Conservation (phyloP, 2,329 filamentous ascomycete genomes). For the Penicillium sp. region DNA sequence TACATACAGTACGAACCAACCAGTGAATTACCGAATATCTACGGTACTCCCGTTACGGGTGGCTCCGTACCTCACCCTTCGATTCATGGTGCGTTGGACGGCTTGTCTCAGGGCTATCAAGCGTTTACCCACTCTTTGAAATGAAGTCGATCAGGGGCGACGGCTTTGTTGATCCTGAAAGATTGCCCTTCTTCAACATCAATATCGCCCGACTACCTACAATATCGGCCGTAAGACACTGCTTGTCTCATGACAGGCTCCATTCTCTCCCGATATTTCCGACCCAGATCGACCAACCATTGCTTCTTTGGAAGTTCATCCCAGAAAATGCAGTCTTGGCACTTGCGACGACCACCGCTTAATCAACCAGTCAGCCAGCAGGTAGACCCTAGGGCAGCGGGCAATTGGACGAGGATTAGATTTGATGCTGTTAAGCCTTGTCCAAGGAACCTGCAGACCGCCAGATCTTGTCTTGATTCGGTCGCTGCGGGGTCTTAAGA, state of each 20-base stretch:
- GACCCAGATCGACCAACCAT: background rate
- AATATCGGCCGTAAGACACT: background rate
- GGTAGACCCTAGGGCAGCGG: background rate
- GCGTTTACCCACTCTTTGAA: background rate
- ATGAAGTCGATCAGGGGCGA: background rate
- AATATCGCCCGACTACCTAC: background rate
- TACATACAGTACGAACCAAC: background rate
- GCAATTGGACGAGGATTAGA: background rate
- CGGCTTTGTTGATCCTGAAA: conserved; percentile 1
- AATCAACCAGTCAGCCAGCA: background rate
- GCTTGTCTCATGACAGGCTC: conserved; percentile 2
- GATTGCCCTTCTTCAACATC: background rate
- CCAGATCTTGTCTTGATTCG: too few relatives aligned
- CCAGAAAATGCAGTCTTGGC: background rate
- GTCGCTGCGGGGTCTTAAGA: too few relatives aligned
- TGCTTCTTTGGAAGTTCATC: background rate
- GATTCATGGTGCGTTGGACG: too few relatives aligned
- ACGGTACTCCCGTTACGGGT: background rate
- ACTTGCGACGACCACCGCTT: background rate
- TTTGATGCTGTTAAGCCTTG: background rate
- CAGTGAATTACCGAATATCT: too few relatives aligned
- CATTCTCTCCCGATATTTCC: background rate
- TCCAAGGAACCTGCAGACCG: background rate
- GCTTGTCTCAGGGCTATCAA: background rate
- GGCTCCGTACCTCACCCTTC: too few relatives aligned